phyloP scores from a whole-genome alignment of 2,329 filamentous ascomycete genomes.

The Penicillium sp. region DNA sequence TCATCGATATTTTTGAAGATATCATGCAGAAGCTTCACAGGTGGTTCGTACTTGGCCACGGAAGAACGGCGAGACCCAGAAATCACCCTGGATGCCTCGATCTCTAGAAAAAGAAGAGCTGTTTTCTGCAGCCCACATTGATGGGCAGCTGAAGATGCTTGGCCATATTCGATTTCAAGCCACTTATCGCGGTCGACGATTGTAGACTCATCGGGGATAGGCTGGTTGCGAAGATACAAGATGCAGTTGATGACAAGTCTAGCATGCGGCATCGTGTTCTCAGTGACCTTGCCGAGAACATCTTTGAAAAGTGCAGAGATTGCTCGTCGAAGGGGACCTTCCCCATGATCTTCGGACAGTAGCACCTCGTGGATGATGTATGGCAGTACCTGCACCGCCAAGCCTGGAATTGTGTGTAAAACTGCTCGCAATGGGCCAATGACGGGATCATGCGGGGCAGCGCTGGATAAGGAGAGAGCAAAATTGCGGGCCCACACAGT shows the following conservation, averaged over 20 bases:
- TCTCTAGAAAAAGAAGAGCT: slow-evolving; percentile 80
- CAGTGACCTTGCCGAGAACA: slow-evolving; percentile 59
- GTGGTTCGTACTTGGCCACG: slow-evolving; percentile 53
- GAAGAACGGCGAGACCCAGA: slow-evolving; percentile 69
- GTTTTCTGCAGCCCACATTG: slow-evolving; percentile 84
- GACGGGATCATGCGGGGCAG: slow-evolving; percentile 65
- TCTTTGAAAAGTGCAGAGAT: slow-evolving; percentile 67
- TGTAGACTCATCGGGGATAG: slow-evolving; percentile 72
- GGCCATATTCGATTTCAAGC: slow-evolving; percentile 78
- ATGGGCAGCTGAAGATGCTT: slow-evolving; percentile 71
- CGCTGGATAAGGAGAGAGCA: slow-evolving; percentile 57
- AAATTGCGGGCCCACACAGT: slow-evolving; percentile 40
- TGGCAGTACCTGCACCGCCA: slow-evolving; percentile 76
- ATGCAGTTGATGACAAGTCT: slow-evolving; percentile 76
- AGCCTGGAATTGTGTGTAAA: slow-evolving; percentile 64
- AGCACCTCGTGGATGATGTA: slow-evolving; percentile 84
- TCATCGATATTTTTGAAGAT: slow-evolving; percentile 95
- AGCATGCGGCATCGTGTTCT: slow-evolving; percentile 61
- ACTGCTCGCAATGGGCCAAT: slow-evolving; percentile 69
- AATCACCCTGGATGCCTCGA: slow-evolving; percentile 60
- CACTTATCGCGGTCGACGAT: slow-evolving; percentile 78
- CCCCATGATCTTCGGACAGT: slow-evolving; percentile 64
- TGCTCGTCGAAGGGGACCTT: slow-evolving; percentile 59
- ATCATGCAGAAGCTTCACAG: slow-evolving; percentile 70
- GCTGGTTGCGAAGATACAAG: slow-evolving; percentile 84